phyloP scores from a whole-genome alignment of 2,329 filamentous ascomycete species.

The Cladosporium austrohemisphaericum region DNA sequence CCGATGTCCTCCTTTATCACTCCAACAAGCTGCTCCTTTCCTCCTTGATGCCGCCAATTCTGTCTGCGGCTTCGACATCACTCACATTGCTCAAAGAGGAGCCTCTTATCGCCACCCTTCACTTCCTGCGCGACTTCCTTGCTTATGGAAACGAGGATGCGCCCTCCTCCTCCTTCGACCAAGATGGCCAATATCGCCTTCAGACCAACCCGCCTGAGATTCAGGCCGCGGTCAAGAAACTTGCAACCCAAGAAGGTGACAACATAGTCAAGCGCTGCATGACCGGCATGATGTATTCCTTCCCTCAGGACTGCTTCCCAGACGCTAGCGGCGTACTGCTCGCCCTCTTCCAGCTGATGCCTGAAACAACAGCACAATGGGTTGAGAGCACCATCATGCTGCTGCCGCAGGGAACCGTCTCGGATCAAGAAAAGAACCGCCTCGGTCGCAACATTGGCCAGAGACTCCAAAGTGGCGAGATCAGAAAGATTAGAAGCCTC shows the following conservation, averaged over 20 bases:
- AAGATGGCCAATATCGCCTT: slow-evolving; percentile 40
- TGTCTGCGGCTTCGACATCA: slow-evolving; percentile 81
- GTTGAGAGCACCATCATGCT: slow-evolving; percentile 78
- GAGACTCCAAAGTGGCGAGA: slow-evolving; percentile 62
- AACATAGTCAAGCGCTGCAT: slow-evolving; percentile 81
- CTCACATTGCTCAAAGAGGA: slow-evolving; percentile 87
- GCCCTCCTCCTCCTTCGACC: slow-evolving; percentile 58
- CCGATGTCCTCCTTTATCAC: slow-evolving; percentile 90
- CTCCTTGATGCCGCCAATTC: slow-evolving; percentile 72
- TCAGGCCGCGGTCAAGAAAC: slow-evolving; percentile 66
- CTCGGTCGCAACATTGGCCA: slow-evolving; percentile 78
- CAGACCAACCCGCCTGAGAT: slow-evolving; percentile 64
- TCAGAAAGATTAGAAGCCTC: slow-evolving; percentile 75
- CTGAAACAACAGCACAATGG: slow-evolving; percentile 74
- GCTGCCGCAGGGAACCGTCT: slow-evolving; percentile 78
- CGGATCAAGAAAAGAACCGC: slow-evolving; percentile 72
- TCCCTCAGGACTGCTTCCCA: slow-evolving; percentile 90
- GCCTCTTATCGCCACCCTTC: slow-evolving; percentile 83
- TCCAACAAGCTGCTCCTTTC: slow-evolving; percentile 79
- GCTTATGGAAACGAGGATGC: slow-evolving; percentile 78
- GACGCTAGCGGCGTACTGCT: slow-evolving; percentile 92
- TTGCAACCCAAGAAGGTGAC: slow-evolving; percentile 66
- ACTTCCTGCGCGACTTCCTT: slow-evolving; percentile 87
- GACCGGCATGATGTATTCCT: slow-evolving; percentile 99
- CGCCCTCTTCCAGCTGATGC: slow-evolving; percentile 81